Conservation (phyloP, 345 rosid species). For the Bretschneidera sinensis region DNA sequence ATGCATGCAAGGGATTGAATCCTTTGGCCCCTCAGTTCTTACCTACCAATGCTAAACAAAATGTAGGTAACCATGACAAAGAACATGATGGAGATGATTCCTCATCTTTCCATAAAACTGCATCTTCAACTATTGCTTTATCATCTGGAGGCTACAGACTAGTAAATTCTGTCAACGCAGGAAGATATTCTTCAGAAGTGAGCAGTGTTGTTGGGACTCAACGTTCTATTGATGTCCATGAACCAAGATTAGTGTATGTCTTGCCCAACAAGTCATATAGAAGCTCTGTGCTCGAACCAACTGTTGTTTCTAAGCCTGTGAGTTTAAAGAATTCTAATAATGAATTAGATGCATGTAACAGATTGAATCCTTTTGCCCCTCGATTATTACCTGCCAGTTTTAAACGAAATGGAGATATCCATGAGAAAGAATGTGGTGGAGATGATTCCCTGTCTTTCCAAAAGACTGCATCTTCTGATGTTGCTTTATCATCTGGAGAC, state of each 20-base stretch:
- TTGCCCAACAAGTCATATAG: conserved; percentile 3
- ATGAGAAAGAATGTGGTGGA: conserved; percentile 21
- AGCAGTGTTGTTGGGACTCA: conserved; percentile 9
- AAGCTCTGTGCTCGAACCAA: conserved; percentile 6
- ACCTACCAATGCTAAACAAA: conserved; percentile 32
- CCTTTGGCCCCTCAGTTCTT: conserved; percentile 51
- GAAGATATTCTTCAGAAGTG: conserved; percentile 21
- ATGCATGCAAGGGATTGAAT: conserved; percentile 30
- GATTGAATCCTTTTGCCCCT: conserved; percentile 53
- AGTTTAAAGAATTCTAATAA: conserved; percentile 21
- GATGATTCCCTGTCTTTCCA: conserved; percentile 19
- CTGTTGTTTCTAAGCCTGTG: conserved; percentile 11
- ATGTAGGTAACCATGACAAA: conserved; percentile 16
- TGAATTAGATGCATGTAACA: conserved; percentile 22
- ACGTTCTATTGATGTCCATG: conserved; percentile 12
- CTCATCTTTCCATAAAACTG: conserved; percentile 22
- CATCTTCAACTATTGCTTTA: conserved; percentile 28
- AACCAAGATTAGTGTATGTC: conserved; percentile 12
- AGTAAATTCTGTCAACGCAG: conserved; percentile 16
- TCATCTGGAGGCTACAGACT: conserved; percentile 15
- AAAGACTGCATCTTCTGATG: conserved; percentile 25
- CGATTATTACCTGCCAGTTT: conserved; percentile 37
- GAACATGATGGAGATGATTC: conserved; percentile 17
- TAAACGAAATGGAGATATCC: conserved; percentile 18
- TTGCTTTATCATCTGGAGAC: conserved; percentile 23